Conservation (phyloP, 352 stramenopile genomes). For the Salisapilia sapeloensis region DNA sequence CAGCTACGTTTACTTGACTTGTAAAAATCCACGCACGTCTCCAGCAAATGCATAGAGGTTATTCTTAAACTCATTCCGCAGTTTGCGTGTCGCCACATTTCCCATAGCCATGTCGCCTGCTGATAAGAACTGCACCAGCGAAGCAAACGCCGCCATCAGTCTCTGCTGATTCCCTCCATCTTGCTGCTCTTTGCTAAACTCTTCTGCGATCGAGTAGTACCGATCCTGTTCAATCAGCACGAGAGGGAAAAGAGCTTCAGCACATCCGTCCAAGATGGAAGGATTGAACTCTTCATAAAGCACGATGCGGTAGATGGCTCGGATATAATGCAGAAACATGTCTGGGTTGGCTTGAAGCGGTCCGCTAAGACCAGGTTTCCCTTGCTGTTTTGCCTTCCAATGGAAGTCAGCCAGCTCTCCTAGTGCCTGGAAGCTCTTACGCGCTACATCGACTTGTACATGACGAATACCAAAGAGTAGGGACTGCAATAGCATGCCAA, state of each 20-base stretch:
- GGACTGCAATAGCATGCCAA: slow-evolving; percentile 58
- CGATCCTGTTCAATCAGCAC: slow-evolving; percentile 58
- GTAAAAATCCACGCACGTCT: slow-evolving; percentile 65
- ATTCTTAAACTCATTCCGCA: slow-evolving; percentile 62
- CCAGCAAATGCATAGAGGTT: slow-evolving; percentile 68
- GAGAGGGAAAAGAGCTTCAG: slow-evolving; percentile 55
- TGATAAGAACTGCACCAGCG: slow-evolving; percentile 48
- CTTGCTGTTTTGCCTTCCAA: slow-evolving; percentile 30
- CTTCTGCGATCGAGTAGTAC: slow-evolving; percentile 49
- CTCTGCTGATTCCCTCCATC: slow-evolving; percentile 27
- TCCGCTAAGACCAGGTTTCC: slow-evolving; percentile 21
- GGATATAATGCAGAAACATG: slow-evolving; percentile 56
- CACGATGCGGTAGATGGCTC: slow-evolving; percentile 58
- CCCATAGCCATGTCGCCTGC: slow-evolving; percentile 41
- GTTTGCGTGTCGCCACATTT: slow-evolving; percentile 40
- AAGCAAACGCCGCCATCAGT: slow-evolving; percentile 34
- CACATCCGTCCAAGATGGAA: slow-evolving; percentile 47
- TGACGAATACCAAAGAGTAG: slow-evolving; percentile 61
- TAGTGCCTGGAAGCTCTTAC: slow-evolving; percentile 72
- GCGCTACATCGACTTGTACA: slow-evolving; percentile 49
- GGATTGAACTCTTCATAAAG: slow-evolving; percentile 73
- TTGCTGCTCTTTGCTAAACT: slow-evolving; percentile 36
- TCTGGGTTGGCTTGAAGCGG: slow-evolving; percentile 30
- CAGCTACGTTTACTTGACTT: slow-evolving; percentile 68
- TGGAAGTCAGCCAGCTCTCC: slow-evolving; percentile 58